Evolutionary conservation across 495 filamentous ascomycete genomes (phyloP), one percentile per base, ranked within the genome.

Genomic region (Beverwykella pulmonaria): DNA sequence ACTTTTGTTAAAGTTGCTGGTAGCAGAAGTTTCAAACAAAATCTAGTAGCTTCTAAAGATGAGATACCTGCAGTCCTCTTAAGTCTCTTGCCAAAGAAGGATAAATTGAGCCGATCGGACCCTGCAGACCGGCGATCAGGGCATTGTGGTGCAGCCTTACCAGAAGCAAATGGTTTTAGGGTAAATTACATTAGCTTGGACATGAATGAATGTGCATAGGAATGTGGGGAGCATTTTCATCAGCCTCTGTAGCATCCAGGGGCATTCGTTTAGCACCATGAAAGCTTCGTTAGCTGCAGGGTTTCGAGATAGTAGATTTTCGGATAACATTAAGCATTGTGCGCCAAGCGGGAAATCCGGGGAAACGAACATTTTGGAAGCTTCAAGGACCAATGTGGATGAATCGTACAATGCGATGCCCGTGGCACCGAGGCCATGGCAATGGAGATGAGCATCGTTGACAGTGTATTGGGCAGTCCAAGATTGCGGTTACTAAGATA

Each of bases 101-200:
- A 59, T 65, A 59, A 65, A 8, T n/a, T 50, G 62, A 65, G 61
- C 61, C 61, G 61, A 48, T 50, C 61, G 23, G 61, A 30, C 1
- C 41, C 19, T 22, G 22, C 19, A 25, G 30, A 36, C 39, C n/a
- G 49, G n/a, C 29, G 27, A 14, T 1, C 2, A 5, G 29, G 39
- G 30, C 6, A 14, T 29, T 17, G 20, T 17, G 25, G 10, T 39
- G 34, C 20, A 26, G 25, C 49, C 15, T 34, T 57, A 5, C 34
- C n/a, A 12, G 15, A 39, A 17, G n/a, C 26, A 59, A 29, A 29
- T 9, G 8, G 4, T 36, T 39, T 29, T 36, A 23, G 53, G 8
- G 34, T 23, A 41, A 32, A 22, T 12, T 23, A 20, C 10, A 23
- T 23, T 52, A 52, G 48, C 3, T 23, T 23, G 8, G 48, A 19